Conservation (phyloP, 208 protist genomes). For the Leishmania tarentolae region DNA sequence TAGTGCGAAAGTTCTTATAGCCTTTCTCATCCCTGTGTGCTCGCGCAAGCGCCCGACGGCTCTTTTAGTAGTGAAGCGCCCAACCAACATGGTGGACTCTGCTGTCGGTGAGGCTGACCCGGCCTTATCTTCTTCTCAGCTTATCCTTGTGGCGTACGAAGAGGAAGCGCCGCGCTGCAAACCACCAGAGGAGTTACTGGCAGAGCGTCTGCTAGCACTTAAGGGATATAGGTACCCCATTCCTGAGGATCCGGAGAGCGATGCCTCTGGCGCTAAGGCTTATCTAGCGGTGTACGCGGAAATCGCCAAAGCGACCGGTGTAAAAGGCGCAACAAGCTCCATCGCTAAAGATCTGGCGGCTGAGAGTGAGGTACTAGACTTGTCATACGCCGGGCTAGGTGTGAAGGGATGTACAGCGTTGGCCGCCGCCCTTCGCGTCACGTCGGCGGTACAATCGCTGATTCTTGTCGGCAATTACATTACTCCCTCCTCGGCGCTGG, state of each 20-base stretch:
- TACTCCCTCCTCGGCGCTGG: conserved; percentile 61
- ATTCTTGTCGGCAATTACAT: conserved; percentile 83
- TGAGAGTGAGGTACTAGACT: conserved; percentile 61
- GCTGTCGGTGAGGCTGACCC: not conserved
- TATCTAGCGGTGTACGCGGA: conserved; percentile 66
- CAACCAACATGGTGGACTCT: conserved; percentile 4
- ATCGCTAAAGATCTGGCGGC: conserved; percentile 59
- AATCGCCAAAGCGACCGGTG: conserved; percentile 57
- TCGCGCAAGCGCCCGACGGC: not conserved
- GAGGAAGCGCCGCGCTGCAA: conserved; percentile 57
- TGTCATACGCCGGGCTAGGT: conserved; percentile 74
- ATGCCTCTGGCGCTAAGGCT: conserved; percentile 61
- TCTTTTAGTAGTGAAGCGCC: not conserved
- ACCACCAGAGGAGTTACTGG: conserved; percentile 68
- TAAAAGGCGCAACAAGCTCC: conserved; percentile 76
- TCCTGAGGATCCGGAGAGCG: conserved; percentile 61
- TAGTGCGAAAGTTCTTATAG: not conserved
- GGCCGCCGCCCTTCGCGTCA: conserved; percentile 71
- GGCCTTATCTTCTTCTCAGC: conserved; percentile 27
- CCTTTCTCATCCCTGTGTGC: not conserved
- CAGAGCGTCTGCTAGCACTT: conserved; percentile 60
- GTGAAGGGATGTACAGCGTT: conserved; percentile 76
- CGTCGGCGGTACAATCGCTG: conserved; percentile 59
- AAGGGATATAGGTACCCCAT: conserved; percentile 54
- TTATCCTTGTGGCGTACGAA: conserved; percentile 58